Evolutionary conservation across 441 rosid species (phyloP).

Genomic region (Adansonia gregorii): DNA sequence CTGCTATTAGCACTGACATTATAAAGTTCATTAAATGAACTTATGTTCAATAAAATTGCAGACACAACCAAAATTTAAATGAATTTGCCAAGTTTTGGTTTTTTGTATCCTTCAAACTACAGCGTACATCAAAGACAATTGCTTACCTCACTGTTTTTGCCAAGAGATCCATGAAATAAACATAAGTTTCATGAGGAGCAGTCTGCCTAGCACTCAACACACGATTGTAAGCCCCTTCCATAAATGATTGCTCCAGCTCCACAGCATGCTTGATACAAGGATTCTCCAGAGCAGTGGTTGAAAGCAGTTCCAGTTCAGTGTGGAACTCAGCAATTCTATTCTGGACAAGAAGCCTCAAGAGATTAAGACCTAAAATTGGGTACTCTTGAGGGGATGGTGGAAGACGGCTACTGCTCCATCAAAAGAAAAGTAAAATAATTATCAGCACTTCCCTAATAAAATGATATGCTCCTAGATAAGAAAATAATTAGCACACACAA

Average conservation of each 20-base stretch:
- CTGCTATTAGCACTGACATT: not conserved
- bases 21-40: not conserved
- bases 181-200: conserved; percentile 83
- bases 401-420: conserved; percentile 60
- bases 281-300: conserved; percentile 77
- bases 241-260: conserved; percentile 98
- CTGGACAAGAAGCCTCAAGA: conserved; percentile 90
- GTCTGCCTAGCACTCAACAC: conserved; percentile 90
- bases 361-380: conserved; percentile 91
- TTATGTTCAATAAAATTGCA: not conserved
- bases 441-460: conserved; percentile 10
- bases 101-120: not conserved
- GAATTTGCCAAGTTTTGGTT: not conserved
- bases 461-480: too few relatives aligned
- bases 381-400: conserved; percentile 80
- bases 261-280: conserved; percentile 94
- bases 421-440: conserved; percentile 25
- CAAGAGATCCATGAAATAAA: conserved; percentile 93
- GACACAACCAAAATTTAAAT: not conserved
- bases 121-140: conserved; percentile 16
- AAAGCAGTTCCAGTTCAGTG: conserved; percentile 84
- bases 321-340: conserved; percentile 97
- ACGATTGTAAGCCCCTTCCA: conserved; percentile 98
- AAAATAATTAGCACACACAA: not conserved
- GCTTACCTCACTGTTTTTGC: conserved; percentile 95